Evolutionary conservation across 2,329 filamentous ascomycete genomes (phyloP), one percentile per base, ranked within the genome.

Genomic region (Colletotrichum spaethianum): DNA sequence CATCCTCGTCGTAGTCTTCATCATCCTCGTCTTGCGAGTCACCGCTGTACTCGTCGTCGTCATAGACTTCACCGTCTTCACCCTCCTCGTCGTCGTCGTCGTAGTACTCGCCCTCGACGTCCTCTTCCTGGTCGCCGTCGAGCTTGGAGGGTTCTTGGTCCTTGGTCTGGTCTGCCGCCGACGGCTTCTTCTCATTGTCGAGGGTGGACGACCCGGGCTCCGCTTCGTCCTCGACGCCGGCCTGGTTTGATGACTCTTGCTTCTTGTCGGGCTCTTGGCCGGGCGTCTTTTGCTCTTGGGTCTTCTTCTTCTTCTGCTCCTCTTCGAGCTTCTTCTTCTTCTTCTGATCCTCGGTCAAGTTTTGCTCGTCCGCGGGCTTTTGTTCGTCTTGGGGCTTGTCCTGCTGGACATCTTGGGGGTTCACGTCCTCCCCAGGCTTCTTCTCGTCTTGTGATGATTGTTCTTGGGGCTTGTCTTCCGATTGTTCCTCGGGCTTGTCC

Each of bases 201-300:
- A 61, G 59, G 23, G 57, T 60, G 33, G 70, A 60, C 31, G 52
- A 52, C 60, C 75, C 70, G 46, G 64, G 52, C 56, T 74, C 69
- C 40, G 74, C 65, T 56, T 77, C 62, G 67, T 74, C 73, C 40
- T 77, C 77, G 36, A 76, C 78, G 26, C 72, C 40, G 62, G 62
- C 36, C 23, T 75, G 62, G 75, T 55, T 42, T 26, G 62, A 46
- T 2, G 63, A 7, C n/a, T 52, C 76, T 40, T 76, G 70, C 59
- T 77, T 75, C 31, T 78, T 63, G 42, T 76, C 62, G 53, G 77
- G 74, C 62, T 78, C 75, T 36, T 78, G 66, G n/a, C 72, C 65
- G 33, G 61, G 46, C 36, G n/a, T 44, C 56, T 72, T 55, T 16
- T 73, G 70, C 56, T 76, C 78, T 65, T 72, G 73, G 3, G 61